Conservation (phyloP, 495 filamentous ascomycete species). For the Penicillium tannophilum region DNA sequence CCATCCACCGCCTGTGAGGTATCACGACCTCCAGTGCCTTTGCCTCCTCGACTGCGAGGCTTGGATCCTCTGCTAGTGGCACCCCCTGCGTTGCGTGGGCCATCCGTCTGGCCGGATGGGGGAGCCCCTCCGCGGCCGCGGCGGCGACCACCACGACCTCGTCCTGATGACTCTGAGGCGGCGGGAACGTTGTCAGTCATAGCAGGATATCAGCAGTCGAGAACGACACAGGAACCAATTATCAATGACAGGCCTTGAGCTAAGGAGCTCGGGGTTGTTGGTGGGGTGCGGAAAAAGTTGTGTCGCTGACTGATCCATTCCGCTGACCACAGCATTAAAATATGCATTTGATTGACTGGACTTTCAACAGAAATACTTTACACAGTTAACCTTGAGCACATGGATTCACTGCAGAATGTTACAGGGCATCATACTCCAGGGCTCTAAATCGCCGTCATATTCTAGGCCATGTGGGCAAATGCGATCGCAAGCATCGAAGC, state of each 20-base stretch:
- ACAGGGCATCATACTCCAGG: no score
- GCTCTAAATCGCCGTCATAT: no score
- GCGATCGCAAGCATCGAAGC: no score
- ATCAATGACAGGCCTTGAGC: conserved; percentile 19
- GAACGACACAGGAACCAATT: conserved; percentile 1
- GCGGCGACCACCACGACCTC: conserved; percentile 43
- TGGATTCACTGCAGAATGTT: no score
- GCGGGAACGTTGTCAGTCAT: conserved; percentile 44
- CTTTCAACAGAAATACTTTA: no score
- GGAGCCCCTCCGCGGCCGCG: conserved; percentile 43
- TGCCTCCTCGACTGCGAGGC: conserved; percentile 39
- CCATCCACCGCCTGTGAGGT: conserved; percentile 27
- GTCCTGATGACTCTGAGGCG: conserved; percentile 32
- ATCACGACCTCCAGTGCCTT: conserved; percentile 33
- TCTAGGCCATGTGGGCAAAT: no score
- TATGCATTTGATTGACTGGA: no score
- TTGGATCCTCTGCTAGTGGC: conserved; percentile 26
- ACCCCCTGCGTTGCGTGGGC: conserved; percentile 25
- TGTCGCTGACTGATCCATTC: conserved; percentile 32
- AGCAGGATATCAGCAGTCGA: conserved; percentile 15
- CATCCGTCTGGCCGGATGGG: conserved; percentile 29
- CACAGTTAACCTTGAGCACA: no score
- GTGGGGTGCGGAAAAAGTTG: conserved; percentile 25
- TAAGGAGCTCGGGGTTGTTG: conserved; percentile 18
- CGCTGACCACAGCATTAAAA: not conserved